Percentiles rank a stretch among this genome's conserved stretches.
Conservation (phyloP, 2,329 filamentous ascomycete genomes). For the Colletotrichum shisoi region DNA sequence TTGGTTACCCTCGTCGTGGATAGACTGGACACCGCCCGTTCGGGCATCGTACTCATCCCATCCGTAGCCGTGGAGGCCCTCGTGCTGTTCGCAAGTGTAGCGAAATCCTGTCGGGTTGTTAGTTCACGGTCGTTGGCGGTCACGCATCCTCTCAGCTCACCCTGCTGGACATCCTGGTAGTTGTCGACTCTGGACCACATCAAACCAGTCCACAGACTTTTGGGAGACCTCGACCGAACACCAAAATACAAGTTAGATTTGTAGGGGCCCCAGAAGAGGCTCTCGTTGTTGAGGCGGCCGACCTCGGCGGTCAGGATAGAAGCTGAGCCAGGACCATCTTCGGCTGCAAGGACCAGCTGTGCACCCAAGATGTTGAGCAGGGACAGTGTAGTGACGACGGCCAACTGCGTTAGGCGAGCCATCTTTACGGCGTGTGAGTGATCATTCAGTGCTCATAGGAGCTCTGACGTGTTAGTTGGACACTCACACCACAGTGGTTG, state of each 20-base stretch:
- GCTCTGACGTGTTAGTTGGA: conserved; percentile 20
- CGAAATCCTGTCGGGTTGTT: conserved; percentile 73
- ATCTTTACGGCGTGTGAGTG: conserved; percentile 37
- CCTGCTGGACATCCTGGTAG: conserved; percentile 76
- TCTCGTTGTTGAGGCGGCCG: conserved; percentile 73
- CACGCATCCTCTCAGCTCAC: conserved; percentile 57
- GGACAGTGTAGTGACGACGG: conserved; percentile 42
- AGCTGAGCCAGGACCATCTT: conserved; percentile 35
- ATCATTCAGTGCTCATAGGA: conserved; percentile 32
- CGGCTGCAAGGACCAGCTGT: conserved; percentile 39
- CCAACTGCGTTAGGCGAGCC: conserved; percentile 44
- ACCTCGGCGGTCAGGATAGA: conserved; percentile 59
- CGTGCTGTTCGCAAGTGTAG: conserved; percentile 95
- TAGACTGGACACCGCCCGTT: conserved; percentile 84
- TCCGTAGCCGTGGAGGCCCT: conserved; percentile 92
- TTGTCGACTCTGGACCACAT: conserved; percentile 89
- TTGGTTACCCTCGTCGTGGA: conserved; percentile 87
- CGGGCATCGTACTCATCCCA: conserved; percentile 97
- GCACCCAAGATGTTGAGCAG: conserved; percentile 41
- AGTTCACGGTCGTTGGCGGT: not conserved
- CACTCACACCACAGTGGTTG: conserved; percentile 27
- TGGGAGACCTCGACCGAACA: conserved; percentile 79
- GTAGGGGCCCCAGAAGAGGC: conserved; percentile 95
- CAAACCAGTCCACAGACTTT: conserved; percentile 81
- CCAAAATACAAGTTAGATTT: conserved; percentile 95